Evolutionary conservation across 1,284 basidiomycete genomes (phyloP).

Genomic region (Butyriboletus regius): DNA sequence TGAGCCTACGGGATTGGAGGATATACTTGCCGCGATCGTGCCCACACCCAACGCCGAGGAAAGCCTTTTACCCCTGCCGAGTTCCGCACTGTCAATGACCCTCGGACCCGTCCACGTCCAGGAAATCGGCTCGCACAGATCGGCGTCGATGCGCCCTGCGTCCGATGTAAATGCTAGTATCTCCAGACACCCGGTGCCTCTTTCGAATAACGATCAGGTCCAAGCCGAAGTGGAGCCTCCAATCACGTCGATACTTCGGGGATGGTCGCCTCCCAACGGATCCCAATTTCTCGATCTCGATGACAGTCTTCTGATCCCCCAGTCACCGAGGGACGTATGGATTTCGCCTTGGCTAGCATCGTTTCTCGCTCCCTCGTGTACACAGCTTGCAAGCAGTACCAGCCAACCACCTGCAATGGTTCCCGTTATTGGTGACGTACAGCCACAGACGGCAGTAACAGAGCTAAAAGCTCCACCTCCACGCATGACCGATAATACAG

Average conservation of each 20-base stretch:
- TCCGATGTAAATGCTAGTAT: background rate
- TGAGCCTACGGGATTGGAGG: slow-evolving; percentile 15
- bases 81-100: background rate
- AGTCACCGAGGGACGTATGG: slow-evolving; percentile 2
- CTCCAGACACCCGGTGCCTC: background rate
- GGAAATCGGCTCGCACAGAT: background rate
- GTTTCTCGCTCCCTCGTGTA: background rate
- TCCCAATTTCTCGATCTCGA: slow-evolving; percentile 25
- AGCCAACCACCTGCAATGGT: background rate
- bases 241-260: slow-evolving; percentile 12
- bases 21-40: slow-evolving; percentile 17
- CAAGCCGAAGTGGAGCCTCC: background rate
- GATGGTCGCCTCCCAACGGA: slow-evolving; percentile 25
- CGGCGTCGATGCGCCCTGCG: background rate
- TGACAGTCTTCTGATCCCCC: slow-evolving; percentile 10
- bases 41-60: slow-evolving; percentile 2
- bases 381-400: background rate
- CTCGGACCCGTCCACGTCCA: background rate
- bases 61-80: background rate
- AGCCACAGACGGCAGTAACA: background rate
- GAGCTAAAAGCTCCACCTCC: background rate
- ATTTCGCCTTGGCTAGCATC: slow-evolving; percentile 9
- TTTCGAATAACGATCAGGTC: background rate
- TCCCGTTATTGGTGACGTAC: background rate
- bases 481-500: background rate